Conservation (phyloP, 1,284 basidiomycete genomes). For the Leccinum pachyderme region DNA sequence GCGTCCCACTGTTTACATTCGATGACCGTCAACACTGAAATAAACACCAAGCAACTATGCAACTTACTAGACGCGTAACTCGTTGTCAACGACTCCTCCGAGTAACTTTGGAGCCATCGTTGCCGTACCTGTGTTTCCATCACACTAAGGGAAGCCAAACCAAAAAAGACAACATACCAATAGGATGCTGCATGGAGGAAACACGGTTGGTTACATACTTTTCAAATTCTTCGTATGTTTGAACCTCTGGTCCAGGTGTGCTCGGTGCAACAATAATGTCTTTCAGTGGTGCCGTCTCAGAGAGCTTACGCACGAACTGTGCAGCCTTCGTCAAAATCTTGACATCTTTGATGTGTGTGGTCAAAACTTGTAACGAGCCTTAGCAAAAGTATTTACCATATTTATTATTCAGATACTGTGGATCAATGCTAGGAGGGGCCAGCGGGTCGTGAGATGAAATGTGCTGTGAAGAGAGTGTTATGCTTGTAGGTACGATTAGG, state of each 20-base stretch:
- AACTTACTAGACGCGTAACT: slow-evolving; percentile 20
- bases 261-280: slow-evolving; percentile 17
- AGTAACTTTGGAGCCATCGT: slow-evolving; percentile 16
- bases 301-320: slow-evolving; percentile 16
- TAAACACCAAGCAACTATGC: background rate
- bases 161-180: slow-evolving; percentile 7
- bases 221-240: slow-evolving; percentile 20
- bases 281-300: slow-evolving; percentile 20
- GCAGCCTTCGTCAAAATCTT: slow-evolving; percentile 20
- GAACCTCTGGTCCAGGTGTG: slow-evolving; percentile 21
- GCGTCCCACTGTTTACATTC: slow-evolving; percentile 12
- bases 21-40: background rate
- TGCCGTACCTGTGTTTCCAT: slow-evolving; percentile 13
- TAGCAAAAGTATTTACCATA: slow-evolving; percentile 7
- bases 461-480: slow-evolving; percentile 9
- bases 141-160: background rate
- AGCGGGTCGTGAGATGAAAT: slow-evolving; percentile 17
- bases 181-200: slow-evolving; percentile 11
- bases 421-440: slow-evolving; percentile 13
- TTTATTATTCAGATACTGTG: slow-evolving; percentile 14
- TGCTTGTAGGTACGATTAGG: background rate
- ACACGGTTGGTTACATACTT: slow-evolving; percentile 6
- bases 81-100: slow-evolving; percentile 19
- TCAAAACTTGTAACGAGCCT: background rate
- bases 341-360: slow-evolving; percentile 3